phyloP scores from a whole-genome alignment of 805 yeast species.

The Candida andamanensis region DNA sequence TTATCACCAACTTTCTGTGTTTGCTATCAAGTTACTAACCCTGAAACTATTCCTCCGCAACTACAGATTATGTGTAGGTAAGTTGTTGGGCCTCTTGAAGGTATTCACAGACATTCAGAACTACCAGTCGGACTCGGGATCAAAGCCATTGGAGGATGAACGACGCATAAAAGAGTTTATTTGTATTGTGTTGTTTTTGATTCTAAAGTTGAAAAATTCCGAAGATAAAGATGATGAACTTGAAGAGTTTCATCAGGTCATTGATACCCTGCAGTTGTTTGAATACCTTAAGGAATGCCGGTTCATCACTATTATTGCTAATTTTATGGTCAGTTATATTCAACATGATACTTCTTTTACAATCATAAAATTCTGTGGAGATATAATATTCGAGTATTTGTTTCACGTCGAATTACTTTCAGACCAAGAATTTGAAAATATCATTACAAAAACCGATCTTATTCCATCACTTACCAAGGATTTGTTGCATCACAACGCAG shows the following conservation, averaged over 20 bases:
- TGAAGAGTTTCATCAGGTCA: constrained; percentile 10
- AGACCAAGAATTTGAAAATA: constrained; percentile 27
- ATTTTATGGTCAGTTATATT: constrained; percentile 25
- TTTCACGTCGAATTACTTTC: constrained; percentile 29
- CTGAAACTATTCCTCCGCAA: constrained; percentile 38
- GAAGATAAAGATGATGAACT: constrained; percentile 14
- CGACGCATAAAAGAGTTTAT: constrained; percentile 27
- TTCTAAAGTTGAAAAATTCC: constrained; percentile 27
- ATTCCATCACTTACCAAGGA: constrained; percentile 25
- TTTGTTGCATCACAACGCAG: constrained; percentile 28
- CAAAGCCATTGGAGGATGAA: constrained; percentile 3
- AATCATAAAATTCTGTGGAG: constrained; percentile 34
- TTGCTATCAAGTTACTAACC: constrained; percentile 30
- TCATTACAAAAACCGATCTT: constrained; percentile 22
- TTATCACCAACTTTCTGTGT: constrained; percentile 28
- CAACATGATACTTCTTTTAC: constrained; percentile 23
- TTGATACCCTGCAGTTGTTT: constrained; percentile 15
- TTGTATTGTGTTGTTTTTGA: constrained; percentile 27
- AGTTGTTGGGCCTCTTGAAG: constrained; percentile 28
- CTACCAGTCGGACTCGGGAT: constrained; percentile 2
- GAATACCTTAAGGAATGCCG: constrained; percentile 18
- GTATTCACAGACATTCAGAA: constrained; percentile 18
- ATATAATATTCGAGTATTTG: constrained; percentile 37
- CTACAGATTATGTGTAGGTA: constrained; percentile 31
- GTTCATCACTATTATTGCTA: constrained; percentile 24